Conservation (phyloP, 495 filamentous ascomycete species). For the Staphylotrichum longicolle region DNA sequence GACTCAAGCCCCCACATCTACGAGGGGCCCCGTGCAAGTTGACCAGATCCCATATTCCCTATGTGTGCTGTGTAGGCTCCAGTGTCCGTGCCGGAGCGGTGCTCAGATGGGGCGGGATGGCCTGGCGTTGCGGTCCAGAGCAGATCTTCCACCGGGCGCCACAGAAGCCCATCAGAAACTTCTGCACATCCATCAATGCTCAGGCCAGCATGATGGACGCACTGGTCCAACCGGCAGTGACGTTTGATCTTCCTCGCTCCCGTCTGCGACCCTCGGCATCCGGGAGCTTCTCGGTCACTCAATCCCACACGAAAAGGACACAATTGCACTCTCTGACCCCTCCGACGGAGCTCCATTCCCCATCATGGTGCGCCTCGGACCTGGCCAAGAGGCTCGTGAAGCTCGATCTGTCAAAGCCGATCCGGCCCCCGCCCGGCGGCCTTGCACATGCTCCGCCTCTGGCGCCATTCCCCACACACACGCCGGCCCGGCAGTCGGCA, state of each 20-base stretch:
- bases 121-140: too few species aligned
- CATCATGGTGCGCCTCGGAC: neutral
- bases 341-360: neutral
- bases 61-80: too few species aligned
- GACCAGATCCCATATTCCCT: neutral
- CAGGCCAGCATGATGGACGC: neutral
- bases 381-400: conserved; percentile 4
- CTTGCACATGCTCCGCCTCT: conserved; percentile 16
- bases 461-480: conserved; percentile 12
- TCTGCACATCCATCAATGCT: neutral
- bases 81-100: too few species aligned
- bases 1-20: conserved; percentile 11
- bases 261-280: conserved; percentile 24
- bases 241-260: conserved; percentile 29
- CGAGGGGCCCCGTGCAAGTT: neutral
- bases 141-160: too few species aligned
- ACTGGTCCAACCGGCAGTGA: conserved; percentile 13
- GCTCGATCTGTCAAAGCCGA: conserved; percentile 6
- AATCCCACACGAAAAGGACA: neutral
- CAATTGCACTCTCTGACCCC: neutral
- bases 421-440: neutral
- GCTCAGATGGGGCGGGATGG: too few species aligned
- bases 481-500: conserved; percentile 17
- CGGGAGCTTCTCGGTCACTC: conserved; percentile 6
- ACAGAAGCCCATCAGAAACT: neutral